Conservation (phyloP, 257 asterid species). For the Parsonsia alboflavescens region DNA sequence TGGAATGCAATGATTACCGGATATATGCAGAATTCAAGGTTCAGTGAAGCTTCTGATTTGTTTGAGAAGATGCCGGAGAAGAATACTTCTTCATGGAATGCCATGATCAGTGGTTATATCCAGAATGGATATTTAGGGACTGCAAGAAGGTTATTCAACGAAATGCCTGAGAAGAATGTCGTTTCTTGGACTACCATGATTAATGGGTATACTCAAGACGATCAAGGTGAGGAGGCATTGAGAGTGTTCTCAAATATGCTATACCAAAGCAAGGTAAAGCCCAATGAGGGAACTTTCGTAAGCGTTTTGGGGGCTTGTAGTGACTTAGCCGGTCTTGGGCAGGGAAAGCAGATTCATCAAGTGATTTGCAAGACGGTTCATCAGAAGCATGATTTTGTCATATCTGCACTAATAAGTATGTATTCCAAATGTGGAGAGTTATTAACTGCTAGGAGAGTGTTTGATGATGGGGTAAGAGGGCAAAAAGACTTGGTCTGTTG, state of each 20-base stretch:
- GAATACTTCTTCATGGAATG: conserved; percentile 10
- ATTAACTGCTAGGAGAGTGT: neutral
- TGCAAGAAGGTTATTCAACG: neutral
- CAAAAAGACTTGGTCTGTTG: neutral
- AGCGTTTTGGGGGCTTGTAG: conserved; percentile 9
- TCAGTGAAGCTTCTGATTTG: conserved; percentile 7
- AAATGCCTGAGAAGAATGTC: conserved; percentile 10
- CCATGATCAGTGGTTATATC: conserved; percentile 4
- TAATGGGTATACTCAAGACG: conserved; percentile 6
- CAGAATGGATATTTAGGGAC: neutral
- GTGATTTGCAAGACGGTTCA: conserved; percentile 2
- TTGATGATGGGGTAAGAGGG: neutral
- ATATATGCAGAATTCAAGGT: neutral
- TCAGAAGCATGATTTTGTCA: conserved; percentile 4
- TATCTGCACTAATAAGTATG: conserved; percentile 7
- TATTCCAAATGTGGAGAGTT: conserved; percentile 12
- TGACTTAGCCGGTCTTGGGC: neutral
- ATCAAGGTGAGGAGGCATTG: conserved; percentile 7
- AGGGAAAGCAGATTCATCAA: conserved; percentile 12
- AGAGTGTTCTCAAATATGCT: neutral
- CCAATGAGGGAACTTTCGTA: conserved; percentile 9
- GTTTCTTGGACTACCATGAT: conserved; percentile 11
- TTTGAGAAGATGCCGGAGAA: conserved; percentile 9
- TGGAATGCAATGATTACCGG: conserved; percentile 13
- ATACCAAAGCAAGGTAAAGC: neutral